Percentiles rank a stretch among this genome's conserved stretches.
Evolutionary conservation across 306 rosid species (phyloP).

Genomic region (Malus fusca): DNA sequence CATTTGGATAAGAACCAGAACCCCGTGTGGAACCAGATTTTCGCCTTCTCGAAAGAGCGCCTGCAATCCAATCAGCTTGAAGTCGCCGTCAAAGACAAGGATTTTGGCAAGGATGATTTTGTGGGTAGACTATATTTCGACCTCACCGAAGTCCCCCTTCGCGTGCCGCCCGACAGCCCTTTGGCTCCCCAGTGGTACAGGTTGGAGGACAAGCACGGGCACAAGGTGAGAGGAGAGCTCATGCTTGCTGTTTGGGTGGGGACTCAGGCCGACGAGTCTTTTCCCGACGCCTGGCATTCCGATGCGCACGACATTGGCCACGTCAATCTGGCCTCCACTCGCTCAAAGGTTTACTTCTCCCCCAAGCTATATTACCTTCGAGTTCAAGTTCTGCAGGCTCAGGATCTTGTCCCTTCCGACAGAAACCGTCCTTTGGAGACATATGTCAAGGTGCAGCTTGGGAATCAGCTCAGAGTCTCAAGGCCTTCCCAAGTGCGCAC

Average conservation of each 20-base stretch:
- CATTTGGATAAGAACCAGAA: slow-evolving; percentile 78
- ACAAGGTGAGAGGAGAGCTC: slow-evolving; percentile 53
- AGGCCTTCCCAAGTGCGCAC: slow-evolving; percentile 30
- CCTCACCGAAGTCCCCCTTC: slow-evolving; percentile 56
- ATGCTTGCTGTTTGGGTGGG: slow-evolving; percentile 99
- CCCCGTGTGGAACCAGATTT: slow-evolving; percentile 85
- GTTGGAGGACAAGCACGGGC: slow-evolving; percentile 62
- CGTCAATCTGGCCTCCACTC: slow-evolving; percentile 53
- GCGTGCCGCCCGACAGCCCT: slow-evolving; percentile 90
- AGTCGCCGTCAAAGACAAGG: slow-evolving; percentile 80
- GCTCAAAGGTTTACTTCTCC: slow-evolving; percentile 85
- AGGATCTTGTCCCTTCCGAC: slow-evolving; percentile 66
- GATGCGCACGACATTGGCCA: slow-evolving; percentile 82
- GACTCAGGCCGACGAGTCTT: slow-evolving; percentile 91
- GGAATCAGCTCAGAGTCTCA: slow-evolving; percentile 48
- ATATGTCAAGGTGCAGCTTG: slow-evolving; percentile 49
- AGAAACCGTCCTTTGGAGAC: slow-evolving; percentile 42
- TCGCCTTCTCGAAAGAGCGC: slow-evolving; percentile 75
- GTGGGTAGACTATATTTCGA: slow-evolving; percentile 66
- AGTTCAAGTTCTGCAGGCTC: slow-evolving; percentile 74
- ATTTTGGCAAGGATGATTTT: slow-evolving; percentile 73
- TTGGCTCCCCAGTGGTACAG: slow-evolving; percentile 97
- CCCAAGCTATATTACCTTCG: slow-evolving; percentile 82
- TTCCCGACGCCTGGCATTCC: slow-evolving; percentile 95
- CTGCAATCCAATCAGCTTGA: slow-evolving; percentile 70